A percentile compares a stretch with the other conserved stretches of the same genome.
phyloP scores from a whole-genome alignment of 2,329 filamentous ascomycete genomes.

The Apiospora saccharicola region DNA sequence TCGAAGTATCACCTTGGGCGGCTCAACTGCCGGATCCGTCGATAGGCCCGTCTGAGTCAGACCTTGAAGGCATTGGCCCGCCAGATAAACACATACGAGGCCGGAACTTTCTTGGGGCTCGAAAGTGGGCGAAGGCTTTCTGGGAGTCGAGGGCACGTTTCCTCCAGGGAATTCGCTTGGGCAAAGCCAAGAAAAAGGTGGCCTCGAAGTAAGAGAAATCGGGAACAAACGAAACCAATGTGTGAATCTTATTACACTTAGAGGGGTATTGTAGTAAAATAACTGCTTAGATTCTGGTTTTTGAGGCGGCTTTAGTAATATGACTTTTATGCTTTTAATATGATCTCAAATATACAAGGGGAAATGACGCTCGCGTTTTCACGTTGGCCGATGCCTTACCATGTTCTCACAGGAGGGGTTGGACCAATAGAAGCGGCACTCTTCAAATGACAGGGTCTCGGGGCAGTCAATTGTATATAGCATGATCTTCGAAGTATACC shows the following conservation, averaged over 20 bases:
- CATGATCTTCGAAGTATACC: neutral
- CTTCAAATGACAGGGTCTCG: neutral
- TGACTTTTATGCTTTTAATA: neutral
- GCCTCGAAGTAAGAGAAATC: neutral
- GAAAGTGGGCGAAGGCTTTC: neutral
- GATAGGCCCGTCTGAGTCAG: neutral
- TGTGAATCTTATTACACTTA: neutral
- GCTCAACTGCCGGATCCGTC: neutral
- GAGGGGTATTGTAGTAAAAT: neutral
- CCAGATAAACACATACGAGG: neutral
- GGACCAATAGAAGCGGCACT: neutral
- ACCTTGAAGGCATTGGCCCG: neutral
- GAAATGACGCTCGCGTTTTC: neutral
- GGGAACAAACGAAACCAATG: neutral
- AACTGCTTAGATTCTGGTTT: neutral
- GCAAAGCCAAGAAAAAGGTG: neutral
- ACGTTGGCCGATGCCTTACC: neutral
- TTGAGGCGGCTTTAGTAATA: neutral
- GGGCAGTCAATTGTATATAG: neutral
- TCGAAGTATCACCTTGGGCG: neutral
- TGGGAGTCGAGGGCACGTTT: neutral
- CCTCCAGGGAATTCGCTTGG: neutral
- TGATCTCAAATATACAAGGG: neutral
- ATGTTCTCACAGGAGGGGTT: neutral
- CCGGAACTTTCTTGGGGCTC: neutral